Percentiles rank a stretch among this genome's conserved stretches.
phyloP scores from a whole-genome alignment of 164 flowering plant species.

The Berberis vulgaris region DNA sequence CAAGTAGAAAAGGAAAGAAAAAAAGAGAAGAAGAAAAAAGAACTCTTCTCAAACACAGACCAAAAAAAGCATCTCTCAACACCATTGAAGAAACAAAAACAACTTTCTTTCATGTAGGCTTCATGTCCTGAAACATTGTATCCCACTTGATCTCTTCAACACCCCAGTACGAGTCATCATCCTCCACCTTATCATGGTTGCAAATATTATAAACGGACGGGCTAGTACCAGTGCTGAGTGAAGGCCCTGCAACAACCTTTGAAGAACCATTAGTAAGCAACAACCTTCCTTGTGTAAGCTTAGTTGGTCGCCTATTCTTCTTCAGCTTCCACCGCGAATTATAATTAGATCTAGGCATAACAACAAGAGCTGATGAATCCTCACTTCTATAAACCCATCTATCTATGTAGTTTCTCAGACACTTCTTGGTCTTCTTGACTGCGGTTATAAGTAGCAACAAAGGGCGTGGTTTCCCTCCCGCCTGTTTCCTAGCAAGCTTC shows the following conservation, averaged over 20 bases:
- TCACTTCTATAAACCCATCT: conserved; percentile 31
- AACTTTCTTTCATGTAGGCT: conserved; percentile 46
- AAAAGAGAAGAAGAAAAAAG: no score
- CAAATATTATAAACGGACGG: conserved; percentile 12
- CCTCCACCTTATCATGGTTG: conserved; percentile 14
- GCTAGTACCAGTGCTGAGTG: conserved; percentile 12
- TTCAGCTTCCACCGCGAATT: conserved; percentile 51
- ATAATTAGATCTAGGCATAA: conserved; percentile 33
- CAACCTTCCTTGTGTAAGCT: conserved; percentile 32
- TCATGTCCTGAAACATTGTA: conserved; percentile 63
- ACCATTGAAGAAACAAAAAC: conserved; percentile 1
- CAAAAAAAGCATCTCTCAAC: conserved; percentile 10
- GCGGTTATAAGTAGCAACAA: conserved; percentile 39
- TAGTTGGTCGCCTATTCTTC: conserved; percentile 38
- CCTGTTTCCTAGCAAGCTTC: conserved; percentile 57
- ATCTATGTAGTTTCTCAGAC: conserved; percentile 30
- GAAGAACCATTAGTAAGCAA: conserved; percentile 46
- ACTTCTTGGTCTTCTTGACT: conserved; percentile 43
- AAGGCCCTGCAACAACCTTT: conserved; percentile 10
- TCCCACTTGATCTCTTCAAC: conserved; percentile 42
- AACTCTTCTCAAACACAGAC: no score
- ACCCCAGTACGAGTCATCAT: conserved; percentile 17
- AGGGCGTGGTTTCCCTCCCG: conserved; percentile 21
- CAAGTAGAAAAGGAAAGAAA: no score
- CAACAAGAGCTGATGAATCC: conserved; percentile 38